These are phyloP conservation scores for Cokeromyces recurvatus DNA, from an alignment of 371 early-diverging fungal genomes.

Conservation along the genomic window DNA sequence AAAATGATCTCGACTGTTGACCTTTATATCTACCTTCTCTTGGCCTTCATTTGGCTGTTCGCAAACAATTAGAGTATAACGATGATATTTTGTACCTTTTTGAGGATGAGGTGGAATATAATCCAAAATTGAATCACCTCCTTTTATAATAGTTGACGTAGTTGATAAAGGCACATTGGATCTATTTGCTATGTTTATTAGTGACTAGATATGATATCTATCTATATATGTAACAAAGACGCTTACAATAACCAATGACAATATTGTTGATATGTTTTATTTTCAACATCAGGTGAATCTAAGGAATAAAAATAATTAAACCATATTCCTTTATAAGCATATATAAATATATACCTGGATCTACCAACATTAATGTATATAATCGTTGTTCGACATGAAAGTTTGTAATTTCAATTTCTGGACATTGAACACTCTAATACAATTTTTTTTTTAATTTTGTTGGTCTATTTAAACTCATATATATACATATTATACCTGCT, in stretches of 20 bases:
- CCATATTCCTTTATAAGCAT: no score
- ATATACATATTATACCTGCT: conserved; percentile 27
- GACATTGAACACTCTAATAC: conserved; percentile 51
- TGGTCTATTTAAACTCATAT: no score
- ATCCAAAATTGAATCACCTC: conserved; percentile 54
- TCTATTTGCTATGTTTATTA: no score
- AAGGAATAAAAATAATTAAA: neutral
- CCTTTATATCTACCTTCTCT: conserved; percentile 43
- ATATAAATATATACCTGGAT: conserved; percentile 48
- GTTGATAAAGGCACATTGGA: conserved; percentile 63
- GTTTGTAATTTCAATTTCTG: conserved; percentile 52
- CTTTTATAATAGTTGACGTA: conserved; percentile 37
- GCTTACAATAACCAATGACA: conserved; percentile 65
- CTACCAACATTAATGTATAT: conserved; percentile 72
- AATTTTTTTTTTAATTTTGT: no score
- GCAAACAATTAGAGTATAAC: conserved; percentile 67
- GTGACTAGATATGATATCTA: no score
- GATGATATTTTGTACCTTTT: conserved; percentile 74
- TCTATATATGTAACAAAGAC: neutral
- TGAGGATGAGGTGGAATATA: conserved; percentile 84
- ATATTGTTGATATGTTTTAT: conserved; percentile 59
- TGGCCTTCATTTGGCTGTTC: conserved; percentile 66
- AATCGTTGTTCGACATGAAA: conserved; percentile 66
- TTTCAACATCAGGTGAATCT: conserved; percentile 60
- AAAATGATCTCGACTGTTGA: conserved; percentile 36